Evolutionary conservation across 2,329 filamentous ascomycete species (phyloP).

Genomic region (Rutstroemia sp.): DNA sequence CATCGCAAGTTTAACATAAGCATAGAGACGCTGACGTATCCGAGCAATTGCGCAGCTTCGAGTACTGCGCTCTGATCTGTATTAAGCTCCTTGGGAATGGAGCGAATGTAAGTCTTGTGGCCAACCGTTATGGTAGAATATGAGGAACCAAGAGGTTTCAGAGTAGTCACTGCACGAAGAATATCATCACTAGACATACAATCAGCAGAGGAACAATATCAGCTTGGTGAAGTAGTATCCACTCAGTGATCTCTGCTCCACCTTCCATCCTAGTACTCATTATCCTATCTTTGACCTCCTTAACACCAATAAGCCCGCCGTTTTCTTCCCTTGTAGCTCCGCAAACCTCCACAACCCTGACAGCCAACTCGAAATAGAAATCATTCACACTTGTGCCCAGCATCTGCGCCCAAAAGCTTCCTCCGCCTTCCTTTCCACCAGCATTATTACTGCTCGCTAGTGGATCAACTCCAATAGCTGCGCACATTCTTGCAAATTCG

Average conservation of each 20-base stretch:
- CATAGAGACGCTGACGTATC: slow-evolving; percentile 87
- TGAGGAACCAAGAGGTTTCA: slow-evolving; percentile 80
- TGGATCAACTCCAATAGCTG: slow-evolving; percentile 92
- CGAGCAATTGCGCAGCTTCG: slow-evolving; percentile 82
- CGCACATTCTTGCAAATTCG: slow-evolving; percentile 97
- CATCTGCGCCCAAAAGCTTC: slow-evolving; percentile 86
- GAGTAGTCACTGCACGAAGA: slow-evolving; percentile 76
- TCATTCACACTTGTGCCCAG: slow-evolving; percentile 89
- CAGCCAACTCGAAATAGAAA: slow-evolving; percentile 96
- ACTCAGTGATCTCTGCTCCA: slow-evolving; percentile 70
- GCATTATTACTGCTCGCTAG: slow-evolving; percentile 60
- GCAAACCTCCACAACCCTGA: slow-evolving; percentile 92
- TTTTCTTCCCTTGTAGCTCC: slow-evolving; percentile 81
- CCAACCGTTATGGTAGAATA: slow-evolving; percentile 83
- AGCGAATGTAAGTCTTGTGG: slow-evolving; percentile 78
- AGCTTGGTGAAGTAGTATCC: slow-evolving; percentile 26
- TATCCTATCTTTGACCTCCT: slow-evolving; percentile 72
- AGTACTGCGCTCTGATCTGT: slow-evolving; percentile 88
- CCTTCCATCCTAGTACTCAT: slow-evolving; percentile 67
- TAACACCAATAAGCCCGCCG: slow-evolving; percentile 79
- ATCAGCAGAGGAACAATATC: neutral
- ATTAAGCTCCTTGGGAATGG: slow-evolving; percentile 90
- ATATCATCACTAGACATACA: slow-evolving; percentile 65
- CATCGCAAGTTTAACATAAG: slow-evolving; percentile 78
- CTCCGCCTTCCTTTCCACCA: slow-evolving; percentile 40